Conservation (phyloP, 1,284 basidiomycete species). For the Austroboletus rostrupii region DNA sequence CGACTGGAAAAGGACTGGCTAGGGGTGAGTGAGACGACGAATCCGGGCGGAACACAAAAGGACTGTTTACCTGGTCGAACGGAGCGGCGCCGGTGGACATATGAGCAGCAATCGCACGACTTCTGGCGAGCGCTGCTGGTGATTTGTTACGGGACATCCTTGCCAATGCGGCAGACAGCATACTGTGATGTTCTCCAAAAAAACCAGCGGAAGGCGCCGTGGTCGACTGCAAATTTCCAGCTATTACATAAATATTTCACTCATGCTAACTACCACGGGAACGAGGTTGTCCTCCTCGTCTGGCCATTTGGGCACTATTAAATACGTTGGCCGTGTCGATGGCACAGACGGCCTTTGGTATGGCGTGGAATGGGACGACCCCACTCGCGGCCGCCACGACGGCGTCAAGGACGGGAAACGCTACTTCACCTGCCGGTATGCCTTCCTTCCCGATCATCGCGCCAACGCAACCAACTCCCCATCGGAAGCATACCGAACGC, state of each 20-base stretch:
- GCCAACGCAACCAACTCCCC: constrained; percentile 9
- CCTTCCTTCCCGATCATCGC: constrained; percentile 1
- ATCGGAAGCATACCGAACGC: constrained; percentile 46
- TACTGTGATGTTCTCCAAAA: constrained; percentile 16
- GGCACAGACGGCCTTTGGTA: constrained; percentile 76
- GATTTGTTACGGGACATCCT: constrained; percentile 32
- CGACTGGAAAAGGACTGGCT: constrained; percentile 69
- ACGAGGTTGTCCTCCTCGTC: constrained; percentile 47
- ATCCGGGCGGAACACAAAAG: constrained; percentile 9
- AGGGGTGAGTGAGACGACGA: constrained; percentile 28
- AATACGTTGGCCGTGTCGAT: constrained; percentile 65
- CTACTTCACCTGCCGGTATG: constrained; percentile 81
- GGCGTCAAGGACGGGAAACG: constrained; percentile 73
- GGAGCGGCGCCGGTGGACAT: constrained; percentile 37
- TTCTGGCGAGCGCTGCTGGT: constrained; percentile 42
- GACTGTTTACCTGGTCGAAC: constrained; percentile 24
- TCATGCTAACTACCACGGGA: constrained; percentile 35
- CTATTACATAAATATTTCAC: constrained; percentile 15
- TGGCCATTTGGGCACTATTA: constrained; percentile 63
- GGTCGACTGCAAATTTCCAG: background rate
- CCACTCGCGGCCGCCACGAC: constrained; percentile 79
- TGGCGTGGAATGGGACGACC: constrained; percentile 94
- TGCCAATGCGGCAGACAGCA: constrained; percentile 28
- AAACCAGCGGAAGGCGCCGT: too few relatives aligned
- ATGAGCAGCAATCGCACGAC: constrained; percentile 56